phyloP scores from a whole-genome alignment of 768 basidiomycete species.

The Russula emetica region DNA sequence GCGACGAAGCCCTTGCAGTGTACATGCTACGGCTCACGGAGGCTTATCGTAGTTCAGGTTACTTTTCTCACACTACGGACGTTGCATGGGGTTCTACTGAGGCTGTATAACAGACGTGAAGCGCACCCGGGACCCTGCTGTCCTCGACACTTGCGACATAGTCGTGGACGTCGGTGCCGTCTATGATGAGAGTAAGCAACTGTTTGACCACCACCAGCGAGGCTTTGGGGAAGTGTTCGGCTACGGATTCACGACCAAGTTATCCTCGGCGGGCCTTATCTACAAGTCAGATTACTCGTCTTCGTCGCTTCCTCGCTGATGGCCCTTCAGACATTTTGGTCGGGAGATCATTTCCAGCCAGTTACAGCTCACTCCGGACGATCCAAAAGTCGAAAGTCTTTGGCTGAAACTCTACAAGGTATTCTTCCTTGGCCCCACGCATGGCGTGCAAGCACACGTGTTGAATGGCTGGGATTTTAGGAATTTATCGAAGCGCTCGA shows the following conservation, averaged over 20 bases:
- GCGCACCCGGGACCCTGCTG: constrained; percentile 65
- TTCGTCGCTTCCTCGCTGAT: background rate
- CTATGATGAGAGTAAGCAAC: constrained; percentile 72
- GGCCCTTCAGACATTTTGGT: constrained; percentile 70
- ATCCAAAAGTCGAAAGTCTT: constrained; percentile 63
- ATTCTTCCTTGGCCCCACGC: constrained; percentile 13
- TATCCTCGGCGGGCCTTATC: constrained; percentile 88
- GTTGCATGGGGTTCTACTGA: constrained; percentile 3
- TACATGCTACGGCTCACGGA: constrained; percentile 78
- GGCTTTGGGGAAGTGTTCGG: constrained; percentile 91
- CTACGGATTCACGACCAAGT: constrained; percentile 79
- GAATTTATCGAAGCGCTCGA: constrained; percentile 95
- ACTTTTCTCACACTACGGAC: constrained; percentile 23
- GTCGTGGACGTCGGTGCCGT: constrained; percentile 95
- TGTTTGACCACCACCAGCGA: constrained; percentile 96
- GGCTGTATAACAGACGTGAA: constrained; percentile 42
- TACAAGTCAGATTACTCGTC: constrained; percentile 67
- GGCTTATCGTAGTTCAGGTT: constrained; percentile 72
- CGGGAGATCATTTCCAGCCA: constrained; percentile 72
- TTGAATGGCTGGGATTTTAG: constrained; percentile 38
- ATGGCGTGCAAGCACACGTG: constrained; percentile 11
- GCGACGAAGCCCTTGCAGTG: constrained; percentile 94
- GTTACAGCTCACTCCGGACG: constrained; percentile 46
- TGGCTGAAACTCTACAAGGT: constrained; percentile 92
- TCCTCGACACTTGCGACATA: constrained; percentile 80